Evolutionary conservation across 352 stramenopile species (phyloP).

Genomic region (Saprolegnia parasitica): DNA sequence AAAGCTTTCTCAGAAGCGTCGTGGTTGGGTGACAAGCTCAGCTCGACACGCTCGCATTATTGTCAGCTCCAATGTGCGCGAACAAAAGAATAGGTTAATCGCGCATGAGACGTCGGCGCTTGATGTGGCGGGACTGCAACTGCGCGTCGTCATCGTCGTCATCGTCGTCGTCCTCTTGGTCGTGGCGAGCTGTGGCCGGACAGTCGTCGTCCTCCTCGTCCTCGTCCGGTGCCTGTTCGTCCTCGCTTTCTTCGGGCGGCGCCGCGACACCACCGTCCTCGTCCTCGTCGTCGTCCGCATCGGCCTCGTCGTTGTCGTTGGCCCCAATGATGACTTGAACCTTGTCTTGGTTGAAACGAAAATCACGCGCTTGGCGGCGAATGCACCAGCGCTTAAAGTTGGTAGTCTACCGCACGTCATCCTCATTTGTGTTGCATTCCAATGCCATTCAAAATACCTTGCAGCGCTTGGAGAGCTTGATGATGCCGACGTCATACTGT

Average conservation of each 20-base stretch:
- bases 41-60: no score
- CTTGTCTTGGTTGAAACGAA: slow-evolving; percentile 44
- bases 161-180: slow-evolving; percentile 14
- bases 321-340: slow-evolving; percentile 9
- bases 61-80: no score
- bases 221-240: neutral
- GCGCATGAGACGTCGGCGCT: slow-evolving; percentile 14
- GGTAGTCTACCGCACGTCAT: slow-evolving; percentile 30
- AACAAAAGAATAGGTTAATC: neutral
- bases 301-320: slow-evolving; percentile 30
- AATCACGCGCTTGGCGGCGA: slow-evolving; percentile 46
- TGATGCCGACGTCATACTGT: slow-evolving; percentile 59
- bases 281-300: neutral
- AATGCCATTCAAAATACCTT: slow-evolving; percentile 34
- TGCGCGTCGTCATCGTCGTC: slow-evolving; percentile 28
- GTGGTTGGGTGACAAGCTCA: no score
- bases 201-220: slow-evolving; percentile 26
- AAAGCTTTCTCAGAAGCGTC: no score
- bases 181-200: slow-evolving; percentile 6
- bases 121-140: slow-evolving; percentile 22
- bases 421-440: neutral
- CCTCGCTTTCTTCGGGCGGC: neutral
- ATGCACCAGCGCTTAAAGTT: slow-evolving; percentile 53
- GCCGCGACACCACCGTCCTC: neutral
- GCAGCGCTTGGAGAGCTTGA: slow-evolving; percentile 61